Base-by-base conservation (phyloP, 2,329 filamentous ascomycete species). In the Rutstroemia sp. region DNA sequence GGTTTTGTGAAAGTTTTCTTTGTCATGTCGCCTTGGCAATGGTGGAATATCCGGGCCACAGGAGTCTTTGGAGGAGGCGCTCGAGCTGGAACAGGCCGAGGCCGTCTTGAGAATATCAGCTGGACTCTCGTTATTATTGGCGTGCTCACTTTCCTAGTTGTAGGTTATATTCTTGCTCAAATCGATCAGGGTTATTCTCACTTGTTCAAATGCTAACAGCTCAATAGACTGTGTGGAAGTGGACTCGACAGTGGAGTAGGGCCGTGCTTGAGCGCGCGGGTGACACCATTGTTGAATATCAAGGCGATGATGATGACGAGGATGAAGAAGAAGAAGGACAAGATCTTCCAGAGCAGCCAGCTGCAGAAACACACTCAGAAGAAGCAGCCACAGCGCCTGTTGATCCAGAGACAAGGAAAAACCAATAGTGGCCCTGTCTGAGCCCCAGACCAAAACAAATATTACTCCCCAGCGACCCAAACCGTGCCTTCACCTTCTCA, bases 1-100 rank as follows among this genome's bases (percentile, higher is more conserved):
- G 92, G 92, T 0, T 88, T 95, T 58, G 70, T 91, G 56, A 96
- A 96, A 72, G 86, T 87, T 27, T 76, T 95, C 52, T 73, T 95
- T 50, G 80, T 84, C 16, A 76, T 91, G 68, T 86, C 82, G 17
- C 83, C 92, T 2, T 91, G 85, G 74, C 80, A 89, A 54, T 90
- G 86, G 81, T 87, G 84, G 76, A 87, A 88, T 56, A 67, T 95
- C 48, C 81, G 91, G 23, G 76, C 77, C 42, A 81, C 79, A 44
- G 82, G 82, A 14, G 65, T 81, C 17, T 69, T 81, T 64, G 76
- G 76, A 59, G 76, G 76, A 59, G 76, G 77, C 34, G 75, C 79
- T 53, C 69, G 74, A 42, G 63, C 76, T 21, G 78, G 75, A 36
- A 88, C 83, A 19, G 91, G 91, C 8, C 82, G 91, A 59, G 88